Evolutionary conservation across 2,329 filamentous ascomycete genomes (phyloP).

Genomic region (Monosporascus sp.): DNA sequence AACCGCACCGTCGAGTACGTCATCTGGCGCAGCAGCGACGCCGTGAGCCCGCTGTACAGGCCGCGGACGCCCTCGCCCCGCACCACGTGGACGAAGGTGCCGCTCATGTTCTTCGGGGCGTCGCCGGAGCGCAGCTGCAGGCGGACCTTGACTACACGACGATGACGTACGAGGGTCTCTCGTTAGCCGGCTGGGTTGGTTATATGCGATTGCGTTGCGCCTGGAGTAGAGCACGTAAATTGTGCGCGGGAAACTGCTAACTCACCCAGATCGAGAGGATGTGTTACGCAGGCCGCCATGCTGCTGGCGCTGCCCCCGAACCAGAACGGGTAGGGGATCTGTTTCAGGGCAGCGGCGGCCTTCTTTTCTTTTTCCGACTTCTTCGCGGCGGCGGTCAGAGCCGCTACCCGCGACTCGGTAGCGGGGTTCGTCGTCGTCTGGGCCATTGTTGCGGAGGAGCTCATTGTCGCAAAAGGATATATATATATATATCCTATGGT

Average conservation of each 20-base stretch:
- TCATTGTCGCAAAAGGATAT: slow-evolving; percentile 20
- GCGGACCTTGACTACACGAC: slow-evolving; percentile 59
- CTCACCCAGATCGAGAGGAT: slow-evolving; percentile 87
- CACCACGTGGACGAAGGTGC: slow-evolving; percentile 79
- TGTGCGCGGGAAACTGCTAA: slow-evolving; percentile 19
- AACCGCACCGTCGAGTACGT: slow-evolving; percentile 97
- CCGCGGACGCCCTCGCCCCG: slow-evolving; percentile 70
- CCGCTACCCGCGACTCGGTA: slow-evolving; percentile 12
- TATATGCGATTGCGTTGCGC: too few relatives aligned
- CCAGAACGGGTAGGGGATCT: slow-evolving; percentile 72
- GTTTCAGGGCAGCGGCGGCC: slow-evolving; percentile 35
- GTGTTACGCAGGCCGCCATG: slow-evolving; percentile 85
- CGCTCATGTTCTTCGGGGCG: slow-evolving; percentile 73
- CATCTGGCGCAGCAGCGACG: slow-evolving; percentile 85
- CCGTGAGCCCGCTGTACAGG: slow-evolving; percentile 87
- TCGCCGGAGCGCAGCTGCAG: slow-evolving; percentile 77
- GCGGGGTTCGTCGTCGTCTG: slow-evolving; percentile 11
- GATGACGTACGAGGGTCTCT: not conserved
- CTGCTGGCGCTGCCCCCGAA: slow-evolving; percentile 94
- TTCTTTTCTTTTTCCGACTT: slow-evolving; percentile 30
- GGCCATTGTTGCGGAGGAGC: slow-evolving; percentile 17
- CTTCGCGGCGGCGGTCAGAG: not conserved
- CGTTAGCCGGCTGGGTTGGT: too few relatives aligned
- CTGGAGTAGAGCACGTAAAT: too few relatives aligned
- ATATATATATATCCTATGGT: too few relatives aligned